Conservation (phyloP, 2,329 filamentous ascomycete genomes). For the Fusarium secorum region DNA sequence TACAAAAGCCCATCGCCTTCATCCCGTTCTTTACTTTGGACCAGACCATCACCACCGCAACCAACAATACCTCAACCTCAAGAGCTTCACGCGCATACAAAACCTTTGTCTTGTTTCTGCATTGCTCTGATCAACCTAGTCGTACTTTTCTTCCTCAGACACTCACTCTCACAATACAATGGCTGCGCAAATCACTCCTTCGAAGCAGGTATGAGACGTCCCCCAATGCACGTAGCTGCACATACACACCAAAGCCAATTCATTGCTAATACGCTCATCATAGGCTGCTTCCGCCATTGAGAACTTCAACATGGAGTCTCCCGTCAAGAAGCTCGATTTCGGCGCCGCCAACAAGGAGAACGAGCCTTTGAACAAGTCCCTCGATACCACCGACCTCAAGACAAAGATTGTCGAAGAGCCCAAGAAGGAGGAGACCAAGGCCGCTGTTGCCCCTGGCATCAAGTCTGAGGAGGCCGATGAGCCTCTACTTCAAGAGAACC, state of each 20-base stretch:
- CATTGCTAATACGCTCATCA: slow-evolving; percentile 45
- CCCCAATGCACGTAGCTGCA: neutral
- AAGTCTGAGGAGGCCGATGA: slow-evolving; percentile 80
- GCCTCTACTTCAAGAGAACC: slow-evolving; percentile 94
- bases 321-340: slow-evolving; percentile 89
- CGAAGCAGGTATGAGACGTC: slow-evolving; percentile 62
- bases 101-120: slow-evolving; percentile 24
- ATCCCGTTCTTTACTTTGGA: slow-evolving; percentile 24
- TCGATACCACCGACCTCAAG: slow-evolving; percentile 67
- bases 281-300: slow-evolving; percentile 89
- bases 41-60: slow-evolving; percentile 44
- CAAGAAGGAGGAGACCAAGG: slow-evolving; percentile 47
- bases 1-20: slow-evolving; percentile 52
- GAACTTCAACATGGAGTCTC: slow-evolving; percentile 90
- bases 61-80: slow-evolving; percentile 29
- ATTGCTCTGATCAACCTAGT: slow-evolving; percentile 8
- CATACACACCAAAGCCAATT: neutral
- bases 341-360: slow-evolving; percentile 82
- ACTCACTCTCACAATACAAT: slow-evolving; percentile 58
- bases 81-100: slow-evolving; percentile 33
- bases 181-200: slow-evolving; percentile 74
- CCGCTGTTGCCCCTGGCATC: slow-evolving; percentile 58
- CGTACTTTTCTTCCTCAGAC: neutral
- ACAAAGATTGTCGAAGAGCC: slow-evolving; percentile 62
- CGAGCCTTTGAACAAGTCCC: slow-evolving; percentile 60